A percentile compares a stretch with the other conserved stretches of the same genome.
phyloP scores from a whole-genome alignment of 140 eudicot genomes.

The Oenanthe javanica region DNA sequence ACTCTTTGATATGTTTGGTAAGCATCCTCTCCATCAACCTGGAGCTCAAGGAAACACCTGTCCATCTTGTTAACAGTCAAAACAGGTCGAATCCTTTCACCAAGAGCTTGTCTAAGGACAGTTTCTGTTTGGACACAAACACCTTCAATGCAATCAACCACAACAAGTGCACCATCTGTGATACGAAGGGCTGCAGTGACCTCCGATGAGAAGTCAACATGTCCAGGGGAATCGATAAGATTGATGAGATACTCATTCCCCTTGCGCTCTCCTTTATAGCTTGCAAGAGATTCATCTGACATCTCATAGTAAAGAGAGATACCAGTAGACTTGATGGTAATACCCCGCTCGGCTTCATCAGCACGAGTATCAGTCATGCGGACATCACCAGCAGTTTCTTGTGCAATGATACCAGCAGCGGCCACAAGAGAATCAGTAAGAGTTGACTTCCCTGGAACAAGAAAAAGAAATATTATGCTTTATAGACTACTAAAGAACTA shows the following conservation, averaged over 20 bases:
- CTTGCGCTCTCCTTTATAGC: conserved; percentile 29
- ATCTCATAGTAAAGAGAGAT: conserved; percentile 38
- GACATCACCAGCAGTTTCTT: conserved; percentile 35
- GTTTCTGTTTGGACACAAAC: conserved; percentile 38
- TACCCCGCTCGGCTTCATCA: conserved; percentile 34
- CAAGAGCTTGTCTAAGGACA: conserved; percentile 35
- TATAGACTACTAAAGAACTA: neutral
- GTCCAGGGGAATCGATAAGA: conserved; percentile 44
- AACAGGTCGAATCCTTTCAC: conserved; percentile 38
- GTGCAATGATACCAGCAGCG: conserved; percentile 35
- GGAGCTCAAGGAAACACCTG: conserved; percentile 45
- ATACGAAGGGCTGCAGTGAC: conserved; percentile 43
- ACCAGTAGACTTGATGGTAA: conserved; percentile 37
- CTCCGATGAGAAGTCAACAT: conserved; percentile 43
- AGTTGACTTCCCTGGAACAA: conserved; percentile 23
- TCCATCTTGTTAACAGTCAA: conserved; percentile 42
- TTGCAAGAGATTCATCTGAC: conserved; percentile 23
- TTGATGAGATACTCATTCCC: conserved; percentile 45
- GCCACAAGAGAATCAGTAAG: conserved; percentile 33
- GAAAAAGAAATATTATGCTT: neutral
- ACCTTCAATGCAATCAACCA: conserved; percentile 43
- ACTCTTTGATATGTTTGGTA: conserved; percentile 41
- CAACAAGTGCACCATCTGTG: conserved; percentile 41
- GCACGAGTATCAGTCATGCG: conserved; percentile 37
- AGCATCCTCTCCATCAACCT: conserved; percentile 47